These are phyloP conservation scores for Fusarium sacchari DNA, from an alignment of 2,329 filamentous ascomycete species.

Conservation along the genomic window DNA sequence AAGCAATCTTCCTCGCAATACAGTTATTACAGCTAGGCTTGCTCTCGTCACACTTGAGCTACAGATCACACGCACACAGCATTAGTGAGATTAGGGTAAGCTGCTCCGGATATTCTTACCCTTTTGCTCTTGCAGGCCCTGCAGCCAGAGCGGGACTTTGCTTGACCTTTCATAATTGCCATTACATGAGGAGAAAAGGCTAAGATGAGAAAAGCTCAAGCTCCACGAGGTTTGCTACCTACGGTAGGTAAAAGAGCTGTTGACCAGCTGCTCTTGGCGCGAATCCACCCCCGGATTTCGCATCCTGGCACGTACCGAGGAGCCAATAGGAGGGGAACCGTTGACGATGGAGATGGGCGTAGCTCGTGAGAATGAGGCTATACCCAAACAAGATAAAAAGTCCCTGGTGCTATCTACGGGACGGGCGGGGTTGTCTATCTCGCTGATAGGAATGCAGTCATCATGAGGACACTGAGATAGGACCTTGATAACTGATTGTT, in stretches of 20 bases:
- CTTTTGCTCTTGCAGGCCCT: conserved; percentile 23
- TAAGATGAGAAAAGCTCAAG: neutral
- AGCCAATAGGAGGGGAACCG: conserved; percentile 15
- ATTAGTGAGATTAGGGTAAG: neutral
- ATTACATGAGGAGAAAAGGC: neutral
- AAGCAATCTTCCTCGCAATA: neutral
- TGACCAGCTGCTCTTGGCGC: neutral
- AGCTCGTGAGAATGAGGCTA: conserved; percentile 4
- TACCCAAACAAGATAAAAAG: conserved; percentile 29
- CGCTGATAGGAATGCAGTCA: neutral
- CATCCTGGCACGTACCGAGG: neutral
- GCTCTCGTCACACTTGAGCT: conserved; percentile 30
- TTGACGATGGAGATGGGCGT: conserved; percentile 2
- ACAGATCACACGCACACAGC: neutral
- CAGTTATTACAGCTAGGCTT: conserved; percentile 27
- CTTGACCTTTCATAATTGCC: conserved; percentile 20
- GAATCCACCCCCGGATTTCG: conserved; percentile 16
- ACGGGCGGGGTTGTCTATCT: conserved; percentile 11
- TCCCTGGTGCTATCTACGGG: conserved; percentile 14
- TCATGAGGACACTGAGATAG: conserved; percentile 8
- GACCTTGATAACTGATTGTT: neutral
- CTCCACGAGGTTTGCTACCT: neutral
- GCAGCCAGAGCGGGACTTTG: conserved; percentile 27
- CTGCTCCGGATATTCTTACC: neutral
- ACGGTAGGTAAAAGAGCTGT: conserved; percentile 5